Base-by-base conservation (phyloP, 2,329 filamentous ascomycete genomes). In the Paecilomyces fulvus region DNA sequence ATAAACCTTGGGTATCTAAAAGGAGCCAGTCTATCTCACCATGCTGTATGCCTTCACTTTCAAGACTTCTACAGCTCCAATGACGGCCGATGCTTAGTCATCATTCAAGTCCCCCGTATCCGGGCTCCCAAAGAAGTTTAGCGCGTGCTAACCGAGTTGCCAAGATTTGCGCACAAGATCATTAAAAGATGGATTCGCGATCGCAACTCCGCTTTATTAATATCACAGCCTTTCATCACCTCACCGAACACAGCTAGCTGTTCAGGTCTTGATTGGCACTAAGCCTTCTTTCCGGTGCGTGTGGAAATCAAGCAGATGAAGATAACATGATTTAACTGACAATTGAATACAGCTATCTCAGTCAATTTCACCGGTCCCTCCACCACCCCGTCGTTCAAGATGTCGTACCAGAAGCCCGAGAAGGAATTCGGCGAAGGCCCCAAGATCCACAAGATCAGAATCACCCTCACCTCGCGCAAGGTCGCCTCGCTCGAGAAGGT, bases 361-460 rank as follows among this genome's bases (percentile, higher is more conserved):
- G 59, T 60, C 58, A 54, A 52, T 53, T 58, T 8, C 21, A 23
- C 63, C 60, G 58, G 58, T 63, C 61, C 61, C 59, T 55, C 59
- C 60, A 68, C 59, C 65, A 60, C 60, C 71, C 69, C 73, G 63
- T 20, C 37, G n/a, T 43, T 73, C 79, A 88, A 79, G 65, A 95
- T 95, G 90, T 94, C 90, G 80, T 94, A 89, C 87, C 84, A 95
- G 80, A 95, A 96, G 86, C 81, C 83, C 75, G 92, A 96, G 79
- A 96, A 96, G 86, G 87, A 92, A 73, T 88, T 90, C 79, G 88
- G 84, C 81, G 92, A 96, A 77, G 87, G 86, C 77, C 90, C 90
- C 75, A 95, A 95, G 87, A 88, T 88, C 82, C 90, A 95, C 87
- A 91, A 92, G 82, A 95, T 95, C 85, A 90, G 92, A 77, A 96